phyloP scores from a whole-genome alignment of 306 rosid species.

The Vigna reflexopilosa region DNA sequence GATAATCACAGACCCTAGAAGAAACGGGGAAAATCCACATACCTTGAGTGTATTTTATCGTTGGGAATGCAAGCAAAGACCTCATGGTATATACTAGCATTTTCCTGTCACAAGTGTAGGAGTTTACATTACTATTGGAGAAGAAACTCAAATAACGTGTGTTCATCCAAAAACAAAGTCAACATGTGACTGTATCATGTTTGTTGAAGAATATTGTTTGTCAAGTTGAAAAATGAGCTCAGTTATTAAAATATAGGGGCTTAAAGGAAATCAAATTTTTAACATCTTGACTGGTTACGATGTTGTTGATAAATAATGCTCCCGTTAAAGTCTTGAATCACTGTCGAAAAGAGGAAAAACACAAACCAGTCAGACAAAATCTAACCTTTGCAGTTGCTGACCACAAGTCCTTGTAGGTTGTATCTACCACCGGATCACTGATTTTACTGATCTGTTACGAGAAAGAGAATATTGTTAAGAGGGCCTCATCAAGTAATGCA shows the following conservation, averaged over 20 bases:
- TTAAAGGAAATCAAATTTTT: conserved; percentile 22
- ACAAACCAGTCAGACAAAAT: conserved; percentile 4
- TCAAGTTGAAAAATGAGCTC: conserved; percentile 21
- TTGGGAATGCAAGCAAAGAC: conserved; percentile 89
- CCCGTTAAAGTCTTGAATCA: not conserved
- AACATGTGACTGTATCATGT: conserved; percentile 15
- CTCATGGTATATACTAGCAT: conserved; percentile 80
- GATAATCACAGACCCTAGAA: not conserved
- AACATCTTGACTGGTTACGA: conserved; percentile 9
- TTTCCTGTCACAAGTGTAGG: conserved; percentile 60
- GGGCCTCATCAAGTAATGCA: not conserved
- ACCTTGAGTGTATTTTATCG: conserved; percentile 90
- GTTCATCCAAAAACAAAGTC: conserved; percentile 6
- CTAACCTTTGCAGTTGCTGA: conserved; percentile 91
- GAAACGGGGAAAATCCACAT: conserved; percentile 43
- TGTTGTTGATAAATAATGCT: conserved; percentile 1
- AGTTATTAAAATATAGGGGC: conserved; percentile 11
- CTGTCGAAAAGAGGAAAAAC: conserved; percentile 7
- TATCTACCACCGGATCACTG: conserved; percentile 78
- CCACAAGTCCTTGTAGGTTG: conserved; percentile 90
- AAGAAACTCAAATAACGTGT: not conserved
- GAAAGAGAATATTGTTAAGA: conserved; percentile 3
- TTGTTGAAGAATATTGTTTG: not conserved
- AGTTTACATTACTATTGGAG: conserved; percentile 34
- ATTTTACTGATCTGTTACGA: conserved; percentile 61